Conservation (phyloP, 2,329 filamentous ascomycete genomes). For the Phaeosphaeriaceae sp. region DNA sequence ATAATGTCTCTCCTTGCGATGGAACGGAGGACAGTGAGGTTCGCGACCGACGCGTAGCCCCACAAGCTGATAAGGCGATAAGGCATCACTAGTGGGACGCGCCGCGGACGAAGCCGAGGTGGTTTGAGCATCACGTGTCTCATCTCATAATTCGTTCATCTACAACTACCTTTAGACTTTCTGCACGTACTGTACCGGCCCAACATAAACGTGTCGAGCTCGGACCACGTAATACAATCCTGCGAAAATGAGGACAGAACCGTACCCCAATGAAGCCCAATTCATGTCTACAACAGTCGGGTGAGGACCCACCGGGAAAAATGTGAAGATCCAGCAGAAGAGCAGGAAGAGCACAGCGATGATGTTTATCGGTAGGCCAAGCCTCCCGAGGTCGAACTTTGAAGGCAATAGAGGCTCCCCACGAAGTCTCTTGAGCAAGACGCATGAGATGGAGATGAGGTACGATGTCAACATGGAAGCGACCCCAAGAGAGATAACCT, state of each 20-base stretch:
- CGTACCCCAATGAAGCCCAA: slow-evolving; percentile 53
- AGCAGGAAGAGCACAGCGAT: slow-evolving; percentile 47
- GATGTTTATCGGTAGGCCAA: slow-evolving; percentile 52
- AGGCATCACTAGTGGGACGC: neutral
- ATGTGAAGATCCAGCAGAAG: slow-evolving; percentile 50
- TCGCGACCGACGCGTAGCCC: neutral
- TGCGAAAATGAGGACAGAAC: slow-evolving; percentile 50
- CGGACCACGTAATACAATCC: slow-evolving; percentile 49
- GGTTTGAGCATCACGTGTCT: neutral
- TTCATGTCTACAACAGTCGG: slow-evolving; percentile 49
- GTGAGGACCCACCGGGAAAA: slow-evolving; percentile 45
- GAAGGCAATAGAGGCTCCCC: slow-evolving; percentile 52
- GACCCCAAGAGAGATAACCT: slow-evolving; percentile 20
- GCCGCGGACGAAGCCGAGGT: neutral
- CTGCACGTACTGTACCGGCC: slow-evolving; percentile 26
- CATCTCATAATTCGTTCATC: neutral
- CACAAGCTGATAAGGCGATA: slow-evolving; percentile 1
- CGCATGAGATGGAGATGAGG: slow-evolving; percentile 53
- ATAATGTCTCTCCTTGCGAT: neutral
- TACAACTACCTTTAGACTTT: slow-evolving; percentile 2
- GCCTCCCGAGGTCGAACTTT: slow-evolving; percentile 55
- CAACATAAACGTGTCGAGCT: slow-evolving; percentile 48
- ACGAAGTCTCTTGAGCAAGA: slow-evolving; percentile 52
- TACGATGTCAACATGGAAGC: slow-evolving; percentile 22
- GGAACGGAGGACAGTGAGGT: neutral